Conservation (phyloP, 371 early-diverging fungal genomes). For the Nematocida homosporus region DNA sequence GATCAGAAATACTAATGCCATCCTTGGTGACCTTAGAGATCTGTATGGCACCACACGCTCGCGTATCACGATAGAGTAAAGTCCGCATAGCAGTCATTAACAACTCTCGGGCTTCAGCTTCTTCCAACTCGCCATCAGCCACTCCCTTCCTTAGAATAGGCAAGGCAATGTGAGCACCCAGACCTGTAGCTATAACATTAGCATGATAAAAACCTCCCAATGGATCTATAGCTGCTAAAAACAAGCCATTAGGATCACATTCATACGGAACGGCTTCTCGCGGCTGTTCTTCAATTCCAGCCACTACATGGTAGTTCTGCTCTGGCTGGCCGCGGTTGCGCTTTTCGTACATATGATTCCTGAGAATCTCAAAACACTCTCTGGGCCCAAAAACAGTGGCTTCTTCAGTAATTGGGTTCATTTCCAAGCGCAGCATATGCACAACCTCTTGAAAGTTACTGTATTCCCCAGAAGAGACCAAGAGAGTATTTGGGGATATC, state of each 20-base stretch:
- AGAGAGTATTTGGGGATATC: slow-evolving; percentile 27
- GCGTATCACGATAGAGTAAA: slow-evolving; percentile 88
- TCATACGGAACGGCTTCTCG: slow-evolving; percentile 62
- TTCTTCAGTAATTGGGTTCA: slow-evolving; percentile 49
- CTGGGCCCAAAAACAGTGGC: slow-evolving; percentile 41
- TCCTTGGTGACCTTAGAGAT: slow-evolving; percentile 45
- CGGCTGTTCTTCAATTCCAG: slow-evolving; percentile 72
- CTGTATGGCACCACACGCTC: slow-evolving; percentile 80
- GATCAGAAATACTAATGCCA: slow-evolving; percentile 12
- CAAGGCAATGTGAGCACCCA: slow-evolving; percentile 84
- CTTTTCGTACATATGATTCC: slow-evolving; percentile 80
- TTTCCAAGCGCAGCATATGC: slow-evolving; percentile 22
- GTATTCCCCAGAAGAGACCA: slow-evolving; percentile 53
- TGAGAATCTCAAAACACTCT: slow-evolving; percentile 63
- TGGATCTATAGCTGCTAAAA: slow-evolving; percentile 79
- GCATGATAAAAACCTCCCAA: slow-evolving; percentile 87
- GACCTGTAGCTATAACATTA: slow-evolving; percentile 86
- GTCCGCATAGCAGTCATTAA: slow-evolving; percentile 84
- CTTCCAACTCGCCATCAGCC: slow-evolving; percentile 68
- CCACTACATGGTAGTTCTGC: slow-evolving; percentile 86
- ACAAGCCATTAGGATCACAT: slow-evolving; percentile 15
- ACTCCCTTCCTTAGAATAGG: slow-evolving; percentile 78
- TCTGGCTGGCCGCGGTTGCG: slow-evolving; percentile 84
- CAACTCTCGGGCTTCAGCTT: slow-evolving; percentile 81
- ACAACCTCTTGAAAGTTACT: slow-evolving; percentile 53